These are phyloP conservation scores for Tylopilus cervinicoccineus DNA, from an alignment of 768 basidiomycete species.

Conservation along the genomic window DNA sequence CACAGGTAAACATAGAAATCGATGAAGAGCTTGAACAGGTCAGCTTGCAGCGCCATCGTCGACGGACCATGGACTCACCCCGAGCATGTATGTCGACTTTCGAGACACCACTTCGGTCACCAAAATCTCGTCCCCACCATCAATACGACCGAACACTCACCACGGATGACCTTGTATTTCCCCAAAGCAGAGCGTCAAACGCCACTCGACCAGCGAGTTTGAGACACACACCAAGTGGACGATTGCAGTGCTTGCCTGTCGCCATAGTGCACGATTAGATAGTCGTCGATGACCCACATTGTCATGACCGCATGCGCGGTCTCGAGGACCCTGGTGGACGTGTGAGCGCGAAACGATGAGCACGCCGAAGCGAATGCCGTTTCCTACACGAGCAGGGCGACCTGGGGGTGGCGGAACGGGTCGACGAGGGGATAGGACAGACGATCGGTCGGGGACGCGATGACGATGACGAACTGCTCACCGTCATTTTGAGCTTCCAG, in stretches of 20 bases:
- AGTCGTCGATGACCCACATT: constrained; percentile 24
- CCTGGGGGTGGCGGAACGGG: constrained; percentile 7
- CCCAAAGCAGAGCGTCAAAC: background rate
- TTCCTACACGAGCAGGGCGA: constrained; percentile 19
- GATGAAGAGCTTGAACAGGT: constrained; percentile 18
- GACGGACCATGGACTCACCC: constrained; percentile 13
- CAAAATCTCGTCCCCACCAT: background rate
- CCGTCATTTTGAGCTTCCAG: constrained; percentile 19
- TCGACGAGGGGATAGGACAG: background rate
- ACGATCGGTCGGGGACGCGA: background rate
- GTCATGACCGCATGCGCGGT: constrained; percentile 20
- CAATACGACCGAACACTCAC: constrained; percentile 9
- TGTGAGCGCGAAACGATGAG: background rate
- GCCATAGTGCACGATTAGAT: constrained; percentile 19
- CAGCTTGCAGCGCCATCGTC: background rate
- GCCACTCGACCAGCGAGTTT: background rate
- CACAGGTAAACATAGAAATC: constrained; percentile 28
- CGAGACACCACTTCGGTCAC: background rate
- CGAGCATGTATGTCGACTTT: constrained; percentile 21
- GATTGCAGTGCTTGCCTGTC: constrained; percentile 7
- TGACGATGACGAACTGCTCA: constrained; percentile 6
- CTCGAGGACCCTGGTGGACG: constrained; percentile 12
- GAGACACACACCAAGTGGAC: constrained; percentile 20
- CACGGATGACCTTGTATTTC: constrained; percentile 10
- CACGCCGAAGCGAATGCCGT: background rate